Evolutionary conservation across 257 asterid genomes (phyloP).

Genomic region (Dorcoceras hygrometricum): DNA sequence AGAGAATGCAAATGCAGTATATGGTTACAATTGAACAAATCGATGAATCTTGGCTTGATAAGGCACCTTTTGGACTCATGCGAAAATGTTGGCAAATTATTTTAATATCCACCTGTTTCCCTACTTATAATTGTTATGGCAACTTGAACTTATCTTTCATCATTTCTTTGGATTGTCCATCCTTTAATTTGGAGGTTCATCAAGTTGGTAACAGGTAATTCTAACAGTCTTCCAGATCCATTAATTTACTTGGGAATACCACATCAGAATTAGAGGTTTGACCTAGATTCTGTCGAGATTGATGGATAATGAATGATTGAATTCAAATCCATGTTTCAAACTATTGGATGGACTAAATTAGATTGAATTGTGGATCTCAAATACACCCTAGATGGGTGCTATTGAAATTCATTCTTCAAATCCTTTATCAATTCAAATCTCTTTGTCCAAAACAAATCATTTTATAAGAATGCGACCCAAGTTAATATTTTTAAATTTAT

Average conservation of each 20-base stretch:
- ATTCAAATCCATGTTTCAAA: background rate
- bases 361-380: no score
- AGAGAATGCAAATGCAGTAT: background rate
- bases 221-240: background rate
- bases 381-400: no score
- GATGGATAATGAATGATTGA: background rate
- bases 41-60: background rate
- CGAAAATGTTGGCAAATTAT: background rate
- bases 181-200: background rate
- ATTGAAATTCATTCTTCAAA: background rate
- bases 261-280: background rate
- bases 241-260: background rate
- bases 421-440: background rate
- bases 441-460: no score
- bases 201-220: background rate
- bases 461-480: no score
- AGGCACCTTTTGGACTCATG: background rate
- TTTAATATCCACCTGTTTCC: background rate
- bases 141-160: background rate
- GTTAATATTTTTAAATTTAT: background rate
- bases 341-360: no score
- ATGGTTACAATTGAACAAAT: background rate
- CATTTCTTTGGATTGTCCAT: background rate
- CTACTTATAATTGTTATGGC: background rate
- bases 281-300: background rate